A percentile compares a stretch with the other conserved stretches of the same genome.
These are phyloP conservation scores for Lactifluus echinatus DNA, from an alignment of 768 basidiomycete genomes.

Conservation along the genomic window DNA sequence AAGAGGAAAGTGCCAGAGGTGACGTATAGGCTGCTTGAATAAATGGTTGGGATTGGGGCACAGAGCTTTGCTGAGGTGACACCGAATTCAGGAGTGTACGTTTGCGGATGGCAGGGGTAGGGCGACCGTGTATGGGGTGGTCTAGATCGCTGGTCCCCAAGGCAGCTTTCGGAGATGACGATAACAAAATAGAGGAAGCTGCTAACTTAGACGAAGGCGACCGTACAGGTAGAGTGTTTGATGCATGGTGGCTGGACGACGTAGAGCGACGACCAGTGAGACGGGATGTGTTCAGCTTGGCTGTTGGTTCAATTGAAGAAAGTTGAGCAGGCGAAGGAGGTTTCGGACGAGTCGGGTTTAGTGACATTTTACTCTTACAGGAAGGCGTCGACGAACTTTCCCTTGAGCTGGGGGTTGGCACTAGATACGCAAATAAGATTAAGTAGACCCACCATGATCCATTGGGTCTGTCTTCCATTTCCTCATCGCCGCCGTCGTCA, in stretches of 20 bases:
- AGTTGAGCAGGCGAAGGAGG: background rate
- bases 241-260: background rate
- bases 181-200: background rate
- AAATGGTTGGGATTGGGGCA: background rate
- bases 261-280: background rate
- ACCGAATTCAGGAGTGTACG: background rate
- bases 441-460: background rate
- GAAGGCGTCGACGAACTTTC: too few species aligned
- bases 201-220: background rate
- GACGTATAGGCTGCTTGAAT: background rate
- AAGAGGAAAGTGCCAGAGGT: too few species aligned
- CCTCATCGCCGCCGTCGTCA: conserved; percentile 3
- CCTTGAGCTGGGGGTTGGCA: background rate
- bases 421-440: background rate
- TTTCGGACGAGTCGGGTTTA: background rate
- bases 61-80: background rate
- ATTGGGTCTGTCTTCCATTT: background rate
- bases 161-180: background rate
- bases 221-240: background rate
- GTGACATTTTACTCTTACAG: background rate
- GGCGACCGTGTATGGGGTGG: background rate
- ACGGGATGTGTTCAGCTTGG: background rate
- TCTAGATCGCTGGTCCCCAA: background rate
- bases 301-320: background rate
- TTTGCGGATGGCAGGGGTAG: background rate